phyloP scores from a whole-genome alignment of 169 alveolate species.

The Cryptosporidium canis region DNA sequence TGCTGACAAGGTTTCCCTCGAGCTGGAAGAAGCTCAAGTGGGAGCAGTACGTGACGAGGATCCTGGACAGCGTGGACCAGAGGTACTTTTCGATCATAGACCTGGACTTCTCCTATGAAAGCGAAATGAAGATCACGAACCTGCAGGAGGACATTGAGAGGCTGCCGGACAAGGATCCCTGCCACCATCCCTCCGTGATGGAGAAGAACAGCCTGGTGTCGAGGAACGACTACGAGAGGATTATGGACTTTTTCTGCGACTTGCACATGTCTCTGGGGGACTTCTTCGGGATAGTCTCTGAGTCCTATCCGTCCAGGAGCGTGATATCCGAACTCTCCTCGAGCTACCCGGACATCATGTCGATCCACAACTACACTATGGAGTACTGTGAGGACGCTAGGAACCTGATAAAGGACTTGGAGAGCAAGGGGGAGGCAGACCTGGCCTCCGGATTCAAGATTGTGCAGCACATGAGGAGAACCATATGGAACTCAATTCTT shows the following conservation, averaged over 20 bases:
- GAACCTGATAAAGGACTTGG: neutral
- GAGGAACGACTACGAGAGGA: constrained; percentile 16
- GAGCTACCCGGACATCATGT: constrained; percentile 4
- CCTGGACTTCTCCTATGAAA: constrained; percentile 46
- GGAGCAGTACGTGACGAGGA: neutral
- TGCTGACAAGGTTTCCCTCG: constrained; percentile 30
- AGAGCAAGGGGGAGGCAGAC: neutral
- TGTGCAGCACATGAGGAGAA: neutral
- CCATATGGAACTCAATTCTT: constrained; percentile 24
- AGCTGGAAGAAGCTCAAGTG: constrained; percentile 24
- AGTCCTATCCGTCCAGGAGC: constrained; percentile 11
- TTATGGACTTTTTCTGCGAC: neutral
- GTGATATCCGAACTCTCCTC: neutral
- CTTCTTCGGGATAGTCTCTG: neutral
- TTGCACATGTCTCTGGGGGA: neutral
- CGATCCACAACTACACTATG: neutral
- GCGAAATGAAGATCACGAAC: constrained; percentile 33
- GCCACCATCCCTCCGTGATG: constrained; percentile 38
- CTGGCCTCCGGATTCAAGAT: neutral
- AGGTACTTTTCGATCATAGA: constrained; percentile 23
- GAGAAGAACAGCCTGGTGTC: constrained; percentile 13
- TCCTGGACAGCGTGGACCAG: constrained; percentile 10
- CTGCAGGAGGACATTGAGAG: constrained; percentile 4
- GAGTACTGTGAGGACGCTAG: neutral
- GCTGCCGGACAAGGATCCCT: constrained; percentile 50